Conservation (phyloP, 768 basidiomycete genomes). For the Calvatia gigantea region DNA sequence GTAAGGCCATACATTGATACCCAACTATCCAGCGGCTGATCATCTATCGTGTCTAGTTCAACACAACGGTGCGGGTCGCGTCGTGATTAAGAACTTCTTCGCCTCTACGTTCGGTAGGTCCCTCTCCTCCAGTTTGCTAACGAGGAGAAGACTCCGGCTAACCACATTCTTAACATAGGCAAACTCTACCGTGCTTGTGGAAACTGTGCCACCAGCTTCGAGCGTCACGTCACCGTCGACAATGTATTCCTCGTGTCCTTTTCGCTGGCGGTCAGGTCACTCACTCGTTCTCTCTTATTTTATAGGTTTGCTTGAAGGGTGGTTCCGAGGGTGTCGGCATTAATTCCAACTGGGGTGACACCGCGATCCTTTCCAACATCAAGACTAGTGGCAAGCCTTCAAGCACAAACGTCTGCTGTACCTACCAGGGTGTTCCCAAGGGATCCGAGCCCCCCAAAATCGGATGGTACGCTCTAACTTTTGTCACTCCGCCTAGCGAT, state of each 20-base stretch:
- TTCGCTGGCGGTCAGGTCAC: no score
- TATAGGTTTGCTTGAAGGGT: constrained; percentile 19
- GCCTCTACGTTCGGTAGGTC: constrained; percentile 22
- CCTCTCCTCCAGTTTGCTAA: background rate
- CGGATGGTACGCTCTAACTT: constrained; percentile 20
- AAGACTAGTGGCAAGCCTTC: constrained; percentile 25
- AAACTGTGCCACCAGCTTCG: constrained; percentile 21
- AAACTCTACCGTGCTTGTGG: constrained; percentile 27
- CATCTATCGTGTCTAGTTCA: constrained; percentile 17
- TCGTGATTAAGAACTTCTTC: constrained; percentile 24
- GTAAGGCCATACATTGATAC: constrained; percentile 16
- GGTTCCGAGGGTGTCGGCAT: constrained; percentile 24
- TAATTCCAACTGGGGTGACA: constrained; percentile 27
- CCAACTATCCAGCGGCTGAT: background rate
- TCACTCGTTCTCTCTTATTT: background rate
- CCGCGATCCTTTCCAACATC: constrained; percentile 21
- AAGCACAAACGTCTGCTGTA: constrained; percentile 23
- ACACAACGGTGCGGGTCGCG: constrained; percentile 24
- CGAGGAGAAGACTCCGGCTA: no score
- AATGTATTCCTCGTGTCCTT: constrained; percentile 17
- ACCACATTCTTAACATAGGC: constrained; percentile 9
- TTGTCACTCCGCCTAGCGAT: background rate
- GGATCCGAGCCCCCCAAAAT: constrained; percentile 26
- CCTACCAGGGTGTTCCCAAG: constrained; percentile 20
- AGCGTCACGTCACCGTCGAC: constrained; percentile 23